Evolutionary conservation across 352 stramenopile species (phyloP).

Genomic region (Lagenidium giganteum): DNA sequence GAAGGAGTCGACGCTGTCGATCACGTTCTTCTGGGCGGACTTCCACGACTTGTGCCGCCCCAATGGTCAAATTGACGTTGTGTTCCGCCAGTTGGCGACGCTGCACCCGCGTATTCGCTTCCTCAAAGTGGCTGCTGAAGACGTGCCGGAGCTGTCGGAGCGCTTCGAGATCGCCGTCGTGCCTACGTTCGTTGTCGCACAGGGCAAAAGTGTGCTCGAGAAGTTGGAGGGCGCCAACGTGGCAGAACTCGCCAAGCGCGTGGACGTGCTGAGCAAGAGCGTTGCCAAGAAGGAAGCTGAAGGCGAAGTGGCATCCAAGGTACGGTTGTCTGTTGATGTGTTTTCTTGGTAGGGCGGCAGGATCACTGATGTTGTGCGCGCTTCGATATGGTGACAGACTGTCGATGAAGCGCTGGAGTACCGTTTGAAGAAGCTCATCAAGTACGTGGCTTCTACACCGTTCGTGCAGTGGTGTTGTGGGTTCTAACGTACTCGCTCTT

Average conservation of each 20-base stretch:
- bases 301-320: constrained; percentile 17
- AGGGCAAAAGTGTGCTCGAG: constrained; percentile 71
- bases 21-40: constrained; percentile 84
- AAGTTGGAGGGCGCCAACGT: constrained; percentile 84
- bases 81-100: constrained; percentile 75
- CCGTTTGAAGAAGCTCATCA: constrained; percentile 80
- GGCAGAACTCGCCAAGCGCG: constrained; percentile 74
- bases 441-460: constrained; percentile 20
- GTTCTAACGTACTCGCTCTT: neutral
- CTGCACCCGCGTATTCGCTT: constrained; percentile 82
- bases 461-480: neutral
- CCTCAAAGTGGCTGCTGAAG: constrained; percentile 83
- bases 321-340: neutral
- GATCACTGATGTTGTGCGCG: too few species aligned
- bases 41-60: constrained; percentile 77
- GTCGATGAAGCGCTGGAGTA: constrained; percentile 67
- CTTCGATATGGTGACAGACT: constrained; percentile 10
- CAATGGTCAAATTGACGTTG: constrained; percentile 84
- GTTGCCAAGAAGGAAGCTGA: constrained; percentile 48
- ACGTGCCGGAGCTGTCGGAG: constrained; percentile 78
- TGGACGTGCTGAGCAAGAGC: constrained; percentile 82
- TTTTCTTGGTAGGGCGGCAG: too few species aligned
- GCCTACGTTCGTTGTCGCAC: constrained; percentile 91
- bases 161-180: constrained; percentile 90
- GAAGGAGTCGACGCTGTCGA: constrained; percentile 68